These are phyloP conservation scores for Alternaria sp. DNA, from an alignment of 2,329 filamentous ascomycete genomes.

Conservation along the genomic window DNA sequence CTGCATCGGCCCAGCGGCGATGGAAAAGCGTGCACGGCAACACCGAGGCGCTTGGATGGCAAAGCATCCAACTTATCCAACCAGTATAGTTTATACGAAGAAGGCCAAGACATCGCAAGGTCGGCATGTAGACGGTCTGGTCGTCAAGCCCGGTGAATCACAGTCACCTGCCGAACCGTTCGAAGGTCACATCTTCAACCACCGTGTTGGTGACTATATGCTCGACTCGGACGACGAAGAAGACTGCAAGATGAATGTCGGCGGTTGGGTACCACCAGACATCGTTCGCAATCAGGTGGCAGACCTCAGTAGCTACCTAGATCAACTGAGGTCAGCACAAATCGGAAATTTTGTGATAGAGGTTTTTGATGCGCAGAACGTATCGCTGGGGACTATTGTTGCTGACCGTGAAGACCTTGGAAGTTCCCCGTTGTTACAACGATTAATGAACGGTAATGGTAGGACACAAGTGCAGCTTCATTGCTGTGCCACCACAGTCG, in stretches of 20 bases:
- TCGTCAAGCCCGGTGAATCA: background rate
- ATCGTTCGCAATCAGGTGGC: slow-evolving; percentile 8
- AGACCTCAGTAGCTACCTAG: slow-evolving; percentile 10
- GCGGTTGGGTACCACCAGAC: slow-evolving; percentile 15
- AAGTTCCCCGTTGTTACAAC: slow-evolving; percentile 1
- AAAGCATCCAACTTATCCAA: slow-evolving; percentile 13
- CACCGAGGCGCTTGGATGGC: slow-evolving; percentile 12
- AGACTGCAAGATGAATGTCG: background rate
- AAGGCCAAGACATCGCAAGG: background rate
- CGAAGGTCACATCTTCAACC: background rate
- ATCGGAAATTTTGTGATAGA: background rate
- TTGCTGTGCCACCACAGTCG: background rate
- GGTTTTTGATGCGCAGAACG: background rate
- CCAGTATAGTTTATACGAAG: slow-evolving; percentile 14
- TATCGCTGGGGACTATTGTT: background rate
- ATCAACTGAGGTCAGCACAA: background rate
- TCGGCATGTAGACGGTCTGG: background rate
- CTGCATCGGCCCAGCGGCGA: slow-evolving; percentile 12
- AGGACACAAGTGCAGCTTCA: slow-evolving; percentile 1
- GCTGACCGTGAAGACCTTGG: background rate
- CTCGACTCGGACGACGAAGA: too few species aligned
- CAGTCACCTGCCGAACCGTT: background rate
- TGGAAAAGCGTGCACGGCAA: slow-evolving; percentile 22
- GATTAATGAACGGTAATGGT: background rate
- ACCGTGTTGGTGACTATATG: background rate